These are phyloP conservation scores for Corniculantispora saksenae DNA, from an alignment of 2,329 filamentous ascomycete genomes.

Conservation along the genomic window DNA sequence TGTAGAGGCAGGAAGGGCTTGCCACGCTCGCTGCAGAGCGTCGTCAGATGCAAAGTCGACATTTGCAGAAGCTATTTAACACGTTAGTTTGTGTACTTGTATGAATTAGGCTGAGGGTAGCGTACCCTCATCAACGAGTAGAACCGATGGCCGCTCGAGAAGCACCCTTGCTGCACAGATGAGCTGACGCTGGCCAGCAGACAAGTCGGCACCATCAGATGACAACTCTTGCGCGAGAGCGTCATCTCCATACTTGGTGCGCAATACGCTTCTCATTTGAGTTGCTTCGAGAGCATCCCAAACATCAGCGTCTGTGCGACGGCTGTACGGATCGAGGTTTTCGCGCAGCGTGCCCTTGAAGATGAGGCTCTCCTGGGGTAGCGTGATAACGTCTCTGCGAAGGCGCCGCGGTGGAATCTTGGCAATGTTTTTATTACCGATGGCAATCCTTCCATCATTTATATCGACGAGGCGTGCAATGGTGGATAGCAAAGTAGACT, in stretches of 20 bases:
- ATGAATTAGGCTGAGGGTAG: background rate
- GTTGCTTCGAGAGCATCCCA: slow-evolving; percentile 8
- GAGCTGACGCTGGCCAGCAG: slow-evolving; percentile 17
- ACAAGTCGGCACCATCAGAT: slow-evolving; percentile 12
- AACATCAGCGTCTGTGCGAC: background rate
- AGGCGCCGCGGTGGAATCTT: slow-evolving; percentile 8
- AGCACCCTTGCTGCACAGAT: slow-evolving; percentile 11
- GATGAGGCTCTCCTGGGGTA: slow-evolving; percentile 16
- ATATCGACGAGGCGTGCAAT: slow-evolving; percentile 14
- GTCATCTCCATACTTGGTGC: background rate
- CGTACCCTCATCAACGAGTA: slow-evolving; percentile 14
- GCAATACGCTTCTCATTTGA: slow-evolving; percentile 1
- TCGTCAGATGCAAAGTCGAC: slow-evolving; percentile 14
- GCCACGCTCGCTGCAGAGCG: slow-evolving; percentile 17
- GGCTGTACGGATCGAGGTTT: slow-evolving; percentile 9
- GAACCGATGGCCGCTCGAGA: slow-evolving; percentile 2
- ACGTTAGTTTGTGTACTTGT: background rate
- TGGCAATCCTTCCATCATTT: background rate
- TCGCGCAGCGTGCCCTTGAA: slow-evolving; percentile 10
- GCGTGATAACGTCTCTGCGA: background rate
- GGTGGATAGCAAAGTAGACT: slow-evolving; percentile 11
- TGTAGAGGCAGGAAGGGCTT: background rate
- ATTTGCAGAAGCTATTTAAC: slow-evolving; percentile 10
- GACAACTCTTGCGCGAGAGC: slow-evolving; percentile 2
- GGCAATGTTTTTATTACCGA: background rate